A percentile compares a stretch with the other conserved stretches of the same genome.
Conservation (phyloP, 2,329 filamentous ascomycete species). For the Penicillium sp. region DNA sequence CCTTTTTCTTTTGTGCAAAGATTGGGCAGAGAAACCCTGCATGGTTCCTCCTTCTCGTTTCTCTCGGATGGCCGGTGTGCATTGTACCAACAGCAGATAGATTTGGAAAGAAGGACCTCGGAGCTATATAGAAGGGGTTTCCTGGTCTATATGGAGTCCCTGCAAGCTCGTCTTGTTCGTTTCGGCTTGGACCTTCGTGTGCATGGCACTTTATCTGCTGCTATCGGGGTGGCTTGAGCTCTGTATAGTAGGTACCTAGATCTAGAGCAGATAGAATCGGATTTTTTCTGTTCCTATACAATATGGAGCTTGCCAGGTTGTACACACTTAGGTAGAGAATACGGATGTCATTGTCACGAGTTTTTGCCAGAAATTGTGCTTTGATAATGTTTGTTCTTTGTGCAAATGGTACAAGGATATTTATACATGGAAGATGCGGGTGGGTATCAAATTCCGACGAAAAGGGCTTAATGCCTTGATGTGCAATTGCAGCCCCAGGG, state of each 20-base stretch:
- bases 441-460: neutral
- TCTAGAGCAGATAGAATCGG: constrained; percentile 14
- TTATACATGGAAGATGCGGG: neutral
- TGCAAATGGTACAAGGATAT: neutral
- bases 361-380: too few species aligned
- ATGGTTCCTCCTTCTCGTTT: constrained; percentile 8
- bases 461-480: neutral
- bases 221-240: constrained; percentile 6
- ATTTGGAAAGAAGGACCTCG: constrained; percentile 17
- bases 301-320: neutral
- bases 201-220: neutral
- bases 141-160: neutral
- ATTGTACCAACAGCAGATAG: constrained; percentile 26
- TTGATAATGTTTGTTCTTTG: neutral
- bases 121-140: constrained; percentile 8
- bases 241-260: constrained; percentile 15
- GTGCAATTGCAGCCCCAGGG: neutral
- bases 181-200: constrained; percentile 2
- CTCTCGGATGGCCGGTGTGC: constrained; percentile 9
- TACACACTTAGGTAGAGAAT: neutral
- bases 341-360: neutral
- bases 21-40: constrained; percentile 4
- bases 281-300: constrained; percentile 4
- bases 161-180: constrained; percentile 1
- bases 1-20: constrained; percentile 3